phyloP scores from a whole-genome alignment of 2,329 filamentous ascomycete genomes.

The Claviceps paspali region DNA sequence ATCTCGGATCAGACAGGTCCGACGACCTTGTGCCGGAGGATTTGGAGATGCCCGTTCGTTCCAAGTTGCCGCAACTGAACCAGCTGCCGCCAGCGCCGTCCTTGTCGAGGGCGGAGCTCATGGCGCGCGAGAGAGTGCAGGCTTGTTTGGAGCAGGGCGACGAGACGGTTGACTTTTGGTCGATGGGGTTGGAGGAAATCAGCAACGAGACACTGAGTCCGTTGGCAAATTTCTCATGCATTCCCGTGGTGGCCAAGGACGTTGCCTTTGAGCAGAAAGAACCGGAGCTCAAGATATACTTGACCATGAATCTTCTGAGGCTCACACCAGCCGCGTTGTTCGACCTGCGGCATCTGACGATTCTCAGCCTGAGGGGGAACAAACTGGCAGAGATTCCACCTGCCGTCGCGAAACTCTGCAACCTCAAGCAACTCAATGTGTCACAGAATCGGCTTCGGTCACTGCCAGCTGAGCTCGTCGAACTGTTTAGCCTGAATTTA shows the following conservation, averaged over 20 bases:
- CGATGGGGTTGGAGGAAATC: conserved; percentile 33
- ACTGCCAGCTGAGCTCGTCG: conserved; percentile 48
- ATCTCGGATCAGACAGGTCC: conserved; percentile 44
- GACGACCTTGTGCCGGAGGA: conserved; percentile 22
- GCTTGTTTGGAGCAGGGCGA: conserved; percentile 40
- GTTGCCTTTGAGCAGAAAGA: conserved; percentile 45
- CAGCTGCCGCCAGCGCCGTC: conserved; percentile 13
- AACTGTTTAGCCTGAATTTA: conserved; percentile 36
- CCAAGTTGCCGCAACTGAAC: conserved; percentile 24
- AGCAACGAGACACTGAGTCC: conserved; percentile 42
- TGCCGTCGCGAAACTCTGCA: conserved; percentile 39
- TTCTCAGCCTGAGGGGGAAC: conserved; percentile 52
- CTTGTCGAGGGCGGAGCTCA: conserved; percentile 26
- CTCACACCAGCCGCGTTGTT: conserved; percentile 46
- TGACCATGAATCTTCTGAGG: conserved; percentile 42
- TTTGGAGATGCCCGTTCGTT: conserved; percentile 16
- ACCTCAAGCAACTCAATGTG: conserved; percentile 48
- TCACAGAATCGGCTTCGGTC: conserved; percentile 45
- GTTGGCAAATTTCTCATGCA: conserved; percentile 36
- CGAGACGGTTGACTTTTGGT: conserved; percentile 49
- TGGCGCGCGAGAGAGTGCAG: conserved; percentile 31
- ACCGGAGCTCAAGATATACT: conserved; percentile 44
- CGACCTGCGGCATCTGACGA: conserved; percentile 43
- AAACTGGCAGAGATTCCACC: conserved; percentile 44
- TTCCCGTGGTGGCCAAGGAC: conserved; percentile 37